Base-by-base conservation (phyloP, 768 basidiomycete genomes). In the Lyophyllum shimeji region DNA sequence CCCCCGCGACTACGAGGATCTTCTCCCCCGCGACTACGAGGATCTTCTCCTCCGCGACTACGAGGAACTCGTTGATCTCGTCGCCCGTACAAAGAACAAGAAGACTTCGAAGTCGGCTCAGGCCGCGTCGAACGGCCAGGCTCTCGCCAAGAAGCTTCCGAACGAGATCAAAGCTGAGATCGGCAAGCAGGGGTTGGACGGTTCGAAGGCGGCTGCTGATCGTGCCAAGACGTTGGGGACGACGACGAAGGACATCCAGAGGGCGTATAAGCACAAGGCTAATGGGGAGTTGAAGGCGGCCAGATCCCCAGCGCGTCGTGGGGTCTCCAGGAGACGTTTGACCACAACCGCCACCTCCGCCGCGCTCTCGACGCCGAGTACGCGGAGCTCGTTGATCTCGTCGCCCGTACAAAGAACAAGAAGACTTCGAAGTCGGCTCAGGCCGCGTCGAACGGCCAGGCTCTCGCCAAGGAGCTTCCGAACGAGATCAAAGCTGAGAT, bases 161-260 rank as follows among this genome's bases (percentile, higher is more conserved):
- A 39, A 37, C 18, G 49, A 50, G 34, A 12, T 50, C 49, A 39
- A 39, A 21, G 49, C 49, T 2, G 23, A 50, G 12, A 50, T 50
- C 13, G 49, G 49, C n/a, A 50, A 50, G 34, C 49, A 50, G 34
- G 49, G 49, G 23, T 25, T 50, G 20, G 49, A 50, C 24, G 49
- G 49, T 3, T 50, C 49, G 33, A 50, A 50, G 18, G 17, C 20
- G 2, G 34, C 49, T 13, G 49, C 49, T 21, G 34, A 50, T 18
- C 49, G 49, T 2, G 49, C 49, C 7, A 50, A 50, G 49, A 17
- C 34, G 21, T 34, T 50, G 7, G 49, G 49, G 2, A 50, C 49
- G 20, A 50, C 13, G 34, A 12, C 7, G 11, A 50, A 50, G 34
- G 49, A 50, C 12, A 50, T 50, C 24, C 49, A 50, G 49, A 50